These are phyloP conservation scores for Luffa aegyptiaca DNA, from an alignment of 306 rosid genomes.

Conservation along the genomic window DNA sequence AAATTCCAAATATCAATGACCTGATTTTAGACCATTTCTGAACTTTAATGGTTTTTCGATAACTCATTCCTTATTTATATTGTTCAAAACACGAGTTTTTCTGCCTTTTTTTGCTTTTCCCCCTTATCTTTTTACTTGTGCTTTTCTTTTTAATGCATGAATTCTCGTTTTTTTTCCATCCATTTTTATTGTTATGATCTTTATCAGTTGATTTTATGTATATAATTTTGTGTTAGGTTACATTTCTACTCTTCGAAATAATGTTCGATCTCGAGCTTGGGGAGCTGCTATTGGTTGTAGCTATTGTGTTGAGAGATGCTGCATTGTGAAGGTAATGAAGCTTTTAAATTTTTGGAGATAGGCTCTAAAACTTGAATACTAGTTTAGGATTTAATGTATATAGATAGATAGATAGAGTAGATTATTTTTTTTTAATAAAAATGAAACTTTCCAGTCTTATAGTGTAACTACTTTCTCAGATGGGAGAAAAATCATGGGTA, in stretches of 20 bases:
- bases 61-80: not conserved
- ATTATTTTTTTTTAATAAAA: too few relatives aligned
- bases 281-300: conserved; percentile 99
- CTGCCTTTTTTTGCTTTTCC: not conserved
- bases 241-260: conserved; percentile 79
- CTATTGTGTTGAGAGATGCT: conserved; percentile 76
- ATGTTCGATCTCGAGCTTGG: conserved; percentile 97
- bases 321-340: conserved; percentile 75
- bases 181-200: not conserved
- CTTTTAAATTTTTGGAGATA: not conserved
- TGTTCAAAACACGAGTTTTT: not conserved
- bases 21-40: not conserved
- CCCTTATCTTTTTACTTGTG: not conserved
- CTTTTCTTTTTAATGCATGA: not conserved
- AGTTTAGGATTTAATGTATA: not conserved
- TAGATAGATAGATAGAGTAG: not conserved
- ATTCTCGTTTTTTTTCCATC: too few relatives aligned
- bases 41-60: not conserved
- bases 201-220: conserved; percentile 5
- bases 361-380: not conserved
- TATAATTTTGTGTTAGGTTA: conserved; percentile 47
- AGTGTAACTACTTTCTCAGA: not conserved
- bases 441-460: not conserved
- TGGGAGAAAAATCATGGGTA: not conserved
- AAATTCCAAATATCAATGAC: not conserved